phyloP scores from a whole-genome alignment of 2,329 filamentous ascomycete genomes.

The Tolypocladium inflatum region DNA sequence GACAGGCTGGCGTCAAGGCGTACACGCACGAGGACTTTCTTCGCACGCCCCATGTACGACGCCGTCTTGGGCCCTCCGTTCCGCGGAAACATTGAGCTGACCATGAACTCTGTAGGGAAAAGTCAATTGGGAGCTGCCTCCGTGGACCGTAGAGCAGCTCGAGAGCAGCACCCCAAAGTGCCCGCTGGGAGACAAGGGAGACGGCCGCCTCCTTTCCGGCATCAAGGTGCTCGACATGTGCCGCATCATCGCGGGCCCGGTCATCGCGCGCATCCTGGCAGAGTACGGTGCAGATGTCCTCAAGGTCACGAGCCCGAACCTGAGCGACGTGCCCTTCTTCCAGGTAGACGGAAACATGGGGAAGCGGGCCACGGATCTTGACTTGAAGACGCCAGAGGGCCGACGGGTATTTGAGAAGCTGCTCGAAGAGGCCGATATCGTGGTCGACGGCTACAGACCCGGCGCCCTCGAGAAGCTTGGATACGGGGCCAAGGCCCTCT shows the following conservation, averaged over 20 bases:
- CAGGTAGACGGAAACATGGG: constrained; percentile 65
- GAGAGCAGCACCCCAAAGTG: constrained; percentile 39
- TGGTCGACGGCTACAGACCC: constrained; percentile 60
- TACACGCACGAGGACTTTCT: constrained; percentile 51
- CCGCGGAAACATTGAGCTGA: not conserved
- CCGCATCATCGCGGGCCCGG: constrained; percentile 67
- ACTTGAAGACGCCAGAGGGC: constrained; percentile 48
- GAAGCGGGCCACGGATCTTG: constrained; percentile 55
- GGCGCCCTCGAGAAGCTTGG: constrained; percentile 54
- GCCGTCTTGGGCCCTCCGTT: not conserved
- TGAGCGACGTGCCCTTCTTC: constrained; percentile 65
- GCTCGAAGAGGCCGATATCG: constrained; percentile 51
- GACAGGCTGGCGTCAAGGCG: constrained; percentile 51
- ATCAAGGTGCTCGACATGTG: constrained; percentile 68
- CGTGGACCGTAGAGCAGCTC: constrained; percentile 40
- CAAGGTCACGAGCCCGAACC: constrained; percentile 56
- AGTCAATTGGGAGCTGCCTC: constrained; percentile 27
- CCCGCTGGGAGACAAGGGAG: constrained; percentile 19
- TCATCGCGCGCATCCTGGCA: constrained; percentile 60
- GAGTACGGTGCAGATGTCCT: constrained; percentile 68
- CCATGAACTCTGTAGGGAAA: constrained; percentile 29
- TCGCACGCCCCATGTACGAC: constrained; percentile 33
- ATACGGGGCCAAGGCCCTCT: constrained; percentile 47
- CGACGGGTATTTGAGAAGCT: constrained; percentile 47
- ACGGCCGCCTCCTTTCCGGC: constrained; percentile 37